These are phyloP conservation scores for Bipolaris sorokiniana DNA, from an alignment of 2,329 filamentous ascomycete genomes.

Conservation along the genomic window DNA sequence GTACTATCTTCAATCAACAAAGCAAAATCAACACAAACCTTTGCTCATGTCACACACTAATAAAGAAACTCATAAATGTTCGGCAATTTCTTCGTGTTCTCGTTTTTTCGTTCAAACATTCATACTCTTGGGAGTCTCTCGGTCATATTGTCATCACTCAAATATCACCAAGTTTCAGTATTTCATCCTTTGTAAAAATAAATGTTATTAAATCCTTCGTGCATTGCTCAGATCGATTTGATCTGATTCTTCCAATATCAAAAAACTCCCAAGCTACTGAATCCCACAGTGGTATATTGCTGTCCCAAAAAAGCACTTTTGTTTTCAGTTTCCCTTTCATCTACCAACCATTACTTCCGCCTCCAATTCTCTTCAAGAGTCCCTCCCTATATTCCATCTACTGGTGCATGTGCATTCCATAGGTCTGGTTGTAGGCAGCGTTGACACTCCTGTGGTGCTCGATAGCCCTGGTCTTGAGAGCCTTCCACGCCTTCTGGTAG, in stretches of 20 bases:
- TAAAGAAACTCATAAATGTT: too few species aligned
- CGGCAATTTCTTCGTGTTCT: background rate
- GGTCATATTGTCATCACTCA: background rate
- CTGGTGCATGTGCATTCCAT: conserved; percentile 13
- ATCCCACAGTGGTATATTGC: conserved; percentile 11
- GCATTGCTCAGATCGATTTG: background rate
- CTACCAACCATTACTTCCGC: background rate
- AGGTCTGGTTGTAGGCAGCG: conserved; percentile 27
- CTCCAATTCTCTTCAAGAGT: background rate
- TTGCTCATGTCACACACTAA: too few species aligned
- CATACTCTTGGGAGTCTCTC: background rate
- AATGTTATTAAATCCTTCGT: background rate
- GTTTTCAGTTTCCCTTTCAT: background rate
- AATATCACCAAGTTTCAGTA: background rate
- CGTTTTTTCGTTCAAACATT: background rate
- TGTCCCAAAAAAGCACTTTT: conserved; percentile 14
- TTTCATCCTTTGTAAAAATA: background rate
- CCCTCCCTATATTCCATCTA: background rate
- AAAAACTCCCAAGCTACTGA: background rate
- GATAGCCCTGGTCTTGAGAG: conserved; percentile 36
- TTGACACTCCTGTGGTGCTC: conserved; percentile 42
- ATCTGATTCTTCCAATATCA: background rate
- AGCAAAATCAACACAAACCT: too few species aligned
- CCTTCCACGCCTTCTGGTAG: conserved; percentile 34
- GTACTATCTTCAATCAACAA: too few species aligned